Conservation (phyloP, 2,329 filamentous ascomycete species). For the Nemania sp. region DNA sequence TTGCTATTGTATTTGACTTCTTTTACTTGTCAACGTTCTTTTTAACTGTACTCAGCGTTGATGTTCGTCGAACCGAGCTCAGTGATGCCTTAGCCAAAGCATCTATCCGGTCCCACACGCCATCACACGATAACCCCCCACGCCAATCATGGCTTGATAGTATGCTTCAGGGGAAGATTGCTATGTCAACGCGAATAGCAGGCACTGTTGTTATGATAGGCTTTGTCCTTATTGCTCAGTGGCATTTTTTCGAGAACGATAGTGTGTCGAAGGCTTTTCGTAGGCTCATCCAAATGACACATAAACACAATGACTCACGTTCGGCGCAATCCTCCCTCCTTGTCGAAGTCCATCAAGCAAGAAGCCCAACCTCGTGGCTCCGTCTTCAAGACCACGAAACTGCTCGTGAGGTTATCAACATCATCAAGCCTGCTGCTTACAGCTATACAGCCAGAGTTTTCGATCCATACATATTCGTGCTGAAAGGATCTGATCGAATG, state of each 20-base stretch:
- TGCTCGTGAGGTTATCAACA: conserved; percentile 73
- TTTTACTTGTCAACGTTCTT: conserved; percentile 82
- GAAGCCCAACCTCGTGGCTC: conserved; percentile 77
- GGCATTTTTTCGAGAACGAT: conserved; percentile 72
- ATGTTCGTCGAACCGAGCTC: conserved; percentile 75
- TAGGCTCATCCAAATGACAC: conserved; percentile 40
- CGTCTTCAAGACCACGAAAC: conserved; percentile 78
- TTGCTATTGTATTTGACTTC: conserved; percentile 76
- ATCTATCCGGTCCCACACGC: conserved; percentile 45
- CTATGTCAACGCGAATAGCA: conserved; percentile 73
- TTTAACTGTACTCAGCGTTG: conserved; percentile 75
- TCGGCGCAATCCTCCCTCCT: conserved; percentile 47
- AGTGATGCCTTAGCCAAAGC: conserved; percentile 69
- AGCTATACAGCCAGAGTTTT: conserved; percentile 76
- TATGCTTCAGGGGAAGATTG: conserved; percentile 65
- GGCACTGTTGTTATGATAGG: conserved; percentile 73
- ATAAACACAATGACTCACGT: conserved; percentile 34
- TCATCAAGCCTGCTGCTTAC: conserved; percentile 71
- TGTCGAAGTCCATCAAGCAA: conserved; percentile 70
- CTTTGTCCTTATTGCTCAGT: conserved; percentile 73
- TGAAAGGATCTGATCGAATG: conserved; percentile 68
- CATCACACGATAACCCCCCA: conserved; percentile 30
- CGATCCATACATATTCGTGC: conserved; percentile 73
- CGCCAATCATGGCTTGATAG: conserved; percentile 62
- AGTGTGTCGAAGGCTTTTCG: conserved; percentile 45